Evolutionary conservation across 768 basidiomycete genomes (phyloP), one percentile per base, ranked within the genome.

Genomic region (Pisolithus marmoratus): DNA sequence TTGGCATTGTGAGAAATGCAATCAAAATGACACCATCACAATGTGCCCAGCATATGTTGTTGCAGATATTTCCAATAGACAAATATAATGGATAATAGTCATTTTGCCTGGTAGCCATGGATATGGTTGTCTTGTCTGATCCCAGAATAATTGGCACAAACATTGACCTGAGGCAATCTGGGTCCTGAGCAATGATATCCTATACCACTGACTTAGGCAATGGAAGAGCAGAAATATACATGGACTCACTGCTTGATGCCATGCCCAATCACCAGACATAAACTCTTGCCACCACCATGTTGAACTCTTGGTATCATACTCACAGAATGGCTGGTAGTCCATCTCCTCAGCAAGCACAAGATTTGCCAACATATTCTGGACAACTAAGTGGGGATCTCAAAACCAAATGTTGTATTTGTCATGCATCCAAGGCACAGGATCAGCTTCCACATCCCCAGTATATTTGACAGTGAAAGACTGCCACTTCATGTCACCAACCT

Each of bases 71-170:
- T 2, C 59, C 59, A 22, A 54, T 52, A 0, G 59, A 58, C 12
- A 47, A 22, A 45, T 61, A 61, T 9, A 61, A 31, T 1, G 60
- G 60, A 37, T 60, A 57, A 41, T 58, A 62, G 8, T 62, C 57
- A 17, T 54, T 54, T 4, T 60, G 48, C 0, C 61, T 57, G 0
- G 61, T 62, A 8, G 55, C 58, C 12, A 62, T 53, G 4, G 59
- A 60, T 0, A 62, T 59, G 8, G 58, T 60, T 8, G 61, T 62
- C 48, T 62, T 62, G 50, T 62, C 61, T 24, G 54, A 58, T 5
- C 59, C 61, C 22, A 59, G 47, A 27, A 62, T 52, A 9, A 56
- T 51, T 2, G 58, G 58, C 1, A 58, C 51, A 12, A 57, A 45
- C 36, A 51, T 54, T 2, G 54, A 48, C 0, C 59, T 58, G 15